Evolutionary conservation across 73 alveolate species (phyloP), one percentile per base, ranked within the genome.

Genomic region (Diophrys appendiculata): DNA sequence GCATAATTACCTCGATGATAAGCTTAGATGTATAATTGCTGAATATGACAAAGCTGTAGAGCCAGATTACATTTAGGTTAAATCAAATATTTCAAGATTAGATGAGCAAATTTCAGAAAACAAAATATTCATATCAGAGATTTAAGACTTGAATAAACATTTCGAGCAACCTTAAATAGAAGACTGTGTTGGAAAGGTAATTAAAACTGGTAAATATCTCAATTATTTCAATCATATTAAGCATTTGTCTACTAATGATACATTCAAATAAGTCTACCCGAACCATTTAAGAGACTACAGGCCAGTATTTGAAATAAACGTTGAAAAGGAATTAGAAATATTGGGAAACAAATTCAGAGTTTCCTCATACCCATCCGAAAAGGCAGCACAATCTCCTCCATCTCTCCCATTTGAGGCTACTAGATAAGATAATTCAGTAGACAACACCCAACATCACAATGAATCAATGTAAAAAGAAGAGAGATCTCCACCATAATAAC

Each of bases 1-100:
- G 0, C 93, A 85, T 43, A 85, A 85, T 69, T 85, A 85, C 35
- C 71, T 85, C 2, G 93, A 85, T 53, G 93, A 85, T 29, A 77
- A 84, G 34, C 78, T 70, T 25, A 69, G 88, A 34, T 55, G 73
- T 26, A 84, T 84, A 14, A 65, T 78, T 0, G 82, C 68, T 22
- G 86, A 85, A 31, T 85, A 78, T 54, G 68, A 85, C 27, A 78
- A 76, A 65, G 93, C 93, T 24, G 65, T 78, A 1, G 88, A 78
- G 53, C 82, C 82, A 11, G 93, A 85, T 72, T 55, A 64, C n/a
- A 34, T 72, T 35, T 76, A 73, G 27, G 83, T 85, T 27, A 85
- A 85, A 69, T 33, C 65, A 27, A 71, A 77, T 35, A 28, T 85
- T 2, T 52, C 54, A 32, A 33, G 93, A 32, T 34, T 69, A 0